Conservation (phyloP, 805 yeast species). For the Teunomyces pallodes region DNA sequence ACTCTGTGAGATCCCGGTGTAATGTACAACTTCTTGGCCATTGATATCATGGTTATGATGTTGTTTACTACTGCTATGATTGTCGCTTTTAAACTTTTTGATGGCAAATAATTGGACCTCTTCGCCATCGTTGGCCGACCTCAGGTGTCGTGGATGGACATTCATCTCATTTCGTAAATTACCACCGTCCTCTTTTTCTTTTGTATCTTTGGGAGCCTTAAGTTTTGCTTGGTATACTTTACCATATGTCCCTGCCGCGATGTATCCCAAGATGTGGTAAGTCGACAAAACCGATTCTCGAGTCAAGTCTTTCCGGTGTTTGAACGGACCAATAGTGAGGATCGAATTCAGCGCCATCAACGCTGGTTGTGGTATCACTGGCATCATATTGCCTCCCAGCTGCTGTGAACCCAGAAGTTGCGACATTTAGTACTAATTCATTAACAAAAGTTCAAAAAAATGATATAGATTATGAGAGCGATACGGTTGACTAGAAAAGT, state of each 20-base stretch:
- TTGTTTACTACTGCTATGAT: conserved; percentile 32
- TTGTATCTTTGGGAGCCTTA: conserved; percentile 15
- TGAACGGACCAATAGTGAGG: conserved; percentile 42
- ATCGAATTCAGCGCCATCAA: conserved; percentile 41
- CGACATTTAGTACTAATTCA: no score
- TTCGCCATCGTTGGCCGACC: conserved; percentile 9
- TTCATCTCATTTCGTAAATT: background rate
- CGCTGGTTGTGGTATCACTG: conserved; percentile 19
- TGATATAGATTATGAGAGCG: no score
- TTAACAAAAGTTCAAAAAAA: no score
- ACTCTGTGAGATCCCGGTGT: conserved; percentile 93
- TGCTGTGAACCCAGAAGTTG: background rate
- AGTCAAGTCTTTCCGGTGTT: conserved; percentile 55
- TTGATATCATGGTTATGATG: conserved; percentile 44
- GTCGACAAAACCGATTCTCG: conserved; percentile 76
- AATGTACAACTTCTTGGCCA: conserved; percentile 83
- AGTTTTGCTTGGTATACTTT: conserved; percentile 86
- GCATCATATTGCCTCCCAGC: conserved; percentile 7
- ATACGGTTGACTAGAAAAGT: background rate
- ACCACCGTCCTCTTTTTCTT: conserved; percentile 2
- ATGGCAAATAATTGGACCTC: conserved; percentile 63
- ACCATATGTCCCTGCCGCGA: conserved; percentile 98
- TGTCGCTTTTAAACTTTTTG: conserved; percentile 91
- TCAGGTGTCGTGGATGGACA: background rate
- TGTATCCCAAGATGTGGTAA: conserved; percentile 88